Evolutionary conservation across 2,329 filamentous ascomycete species (phyloP).

Genomic region (Phialemoniopsis sp.): DNA sequence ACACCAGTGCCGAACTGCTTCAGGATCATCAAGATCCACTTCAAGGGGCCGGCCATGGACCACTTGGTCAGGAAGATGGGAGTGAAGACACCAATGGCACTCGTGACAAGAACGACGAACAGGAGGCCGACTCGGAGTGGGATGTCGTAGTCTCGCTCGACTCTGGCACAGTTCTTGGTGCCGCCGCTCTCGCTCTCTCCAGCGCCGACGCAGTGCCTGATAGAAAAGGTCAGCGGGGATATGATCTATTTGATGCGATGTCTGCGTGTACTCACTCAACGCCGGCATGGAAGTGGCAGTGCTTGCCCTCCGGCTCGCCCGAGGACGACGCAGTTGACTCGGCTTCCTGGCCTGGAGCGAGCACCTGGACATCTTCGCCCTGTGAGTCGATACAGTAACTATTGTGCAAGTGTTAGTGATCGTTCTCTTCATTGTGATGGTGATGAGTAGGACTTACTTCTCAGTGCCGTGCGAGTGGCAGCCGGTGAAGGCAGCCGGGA

Average conservation of each 20-base stretch:
- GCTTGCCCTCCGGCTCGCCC: conserved; percentile 25
- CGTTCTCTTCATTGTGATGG: conserved; percentile 1
- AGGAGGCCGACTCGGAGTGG: conserved; percentile 65
- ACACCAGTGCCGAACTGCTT: conserved; percentile 74
- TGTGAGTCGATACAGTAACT: conserved; percentile 6
- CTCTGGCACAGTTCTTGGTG: conserved; percentile 36
- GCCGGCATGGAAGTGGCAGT: conserved; percentile 72
- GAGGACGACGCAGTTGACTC: conserved; percentile 12
- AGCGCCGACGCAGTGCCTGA: conserved; percentile 53
- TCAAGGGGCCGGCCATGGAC: neutral
- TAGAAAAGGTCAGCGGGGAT: conserved; percentile 10
- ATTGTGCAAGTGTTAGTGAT: conserved; percentile 1
- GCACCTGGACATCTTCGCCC: conserved; percentile 49
- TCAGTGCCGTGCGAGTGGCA: conserved; percentile 60
- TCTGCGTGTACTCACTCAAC: conserved; percentile 64
- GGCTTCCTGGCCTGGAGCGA: conserved; percentile 13
- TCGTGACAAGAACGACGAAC: conserved; percentile 68
- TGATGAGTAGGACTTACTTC: conserved; percentile 36
- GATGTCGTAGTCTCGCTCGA: conserved; percentile 58
- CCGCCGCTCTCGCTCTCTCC: conserved; percentile 33
- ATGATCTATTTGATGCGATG: neutral
- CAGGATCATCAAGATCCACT: conserved; percentile 56
- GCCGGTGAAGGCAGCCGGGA: conserved; percentile 58
- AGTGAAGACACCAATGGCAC: conserved; percentile 61
- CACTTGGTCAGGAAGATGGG: conserved; percentile 61